phyloP scores from a whole-genome alignment of 2,329 filamentous ascomycete species.

The Scedosporium boydii region DNA sequence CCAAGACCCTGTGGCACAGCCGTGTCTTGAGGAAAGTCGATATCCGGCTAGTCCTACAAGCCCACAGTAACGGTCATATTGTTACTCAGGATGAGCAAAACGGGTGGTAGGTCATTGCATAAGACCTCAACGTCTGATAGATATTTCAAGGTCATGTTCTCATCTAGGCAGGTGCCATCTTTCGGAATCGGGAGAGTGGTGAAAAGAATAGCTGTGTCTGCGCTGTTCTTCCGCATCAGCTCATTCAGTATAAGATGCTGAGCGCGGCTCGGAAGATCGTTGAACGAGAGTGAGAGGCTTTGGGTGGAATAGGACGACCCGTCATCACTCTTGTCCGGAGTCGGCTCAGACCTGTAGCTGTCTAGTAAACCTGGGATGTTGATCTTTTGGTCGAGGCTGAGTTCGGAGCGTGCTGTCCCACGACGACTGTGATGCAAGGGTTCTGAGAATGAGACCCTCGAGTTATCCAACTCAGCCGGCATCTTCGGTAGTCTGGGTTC shows the following conservation, averaged over 20 bases:
- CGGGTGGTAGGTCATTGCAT: slow-evolving; percentile 66
- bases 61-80: slow-evolving; percentile 83
- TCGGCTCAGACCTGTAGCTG: slow-evolving; percentile 21
- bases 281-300: slow-evolving; percentile 66
- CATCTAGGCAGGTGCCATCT: slow-evolving; percentile 64
- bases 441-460: slow-evolving; percentile 54
- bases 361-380: slow-evolving; percentile 35
- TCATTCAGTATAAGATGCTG: slow-evolving; percentile 85
- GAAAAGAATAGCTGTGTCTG: slow-evolving; percentile 66
- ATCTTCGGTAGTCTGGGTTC: slow-evolving; percentile 42
- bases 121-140: slow-evolving; percentile 70
- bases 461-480: slow-evolving; percentile 36
- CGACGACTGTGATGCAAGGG: slow-evolving; percentile 26
- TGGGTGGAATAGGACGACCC: slow-evolving; percentile 46
- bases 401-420: slow-evolving; percentile 23
- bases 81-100: slow-evolving; percentile 74
- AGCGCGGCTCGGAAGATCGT: slow-evolving; percentile 73
- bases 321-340: slow-evolving; percentile 16
- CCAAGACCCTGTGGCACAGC: not conserved
- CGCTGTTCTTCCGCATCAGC: slow-evolving; percentile 59
- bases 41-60: slow-evolving; percentile 31
- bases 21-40: too few species aligned
- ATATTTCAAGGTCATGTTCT: slow-evolving; percentile 62
- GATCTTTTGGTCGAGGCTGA: slow-evolving; percentile 25
- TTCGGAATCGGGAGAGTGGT: slow-evolving; percentile 75